Evolutionary conservation across 192 early-diverging fungal species (phyloP).

Genomic region (Rhizoclosmatium sp.): DNA sequence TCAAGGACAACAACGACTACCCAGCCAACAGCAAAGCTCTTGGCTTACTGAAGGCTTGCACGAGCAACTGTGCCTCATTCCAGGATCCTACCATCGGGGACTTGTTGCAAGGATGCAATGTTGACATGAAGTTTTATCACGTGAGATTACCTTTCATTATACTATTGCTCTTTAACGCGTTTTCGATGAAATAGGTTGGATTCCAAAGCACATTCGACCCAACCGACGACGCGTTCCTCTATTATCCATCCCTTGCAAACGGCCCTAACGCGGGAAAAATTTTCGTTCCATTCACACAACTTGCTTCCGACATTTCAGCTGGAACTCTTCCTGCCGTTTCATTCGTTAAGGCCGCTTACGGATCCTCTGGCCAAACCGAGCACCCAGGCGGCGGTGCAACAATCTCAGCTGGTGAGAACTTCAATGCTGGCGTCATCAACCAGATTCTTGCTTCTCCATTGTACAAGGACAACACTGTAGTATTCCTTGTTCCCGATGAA

Average conservation of each 20-base stretch:
- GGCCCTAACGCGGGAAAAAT: neutral
- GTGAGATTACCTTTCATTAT: neutral
- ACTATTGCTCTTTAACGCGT: neutral
- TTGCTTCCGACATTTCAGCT: neutral
- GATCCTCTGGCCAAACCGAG: neutral
- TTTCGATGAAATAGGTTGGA: too few relatives aligned
- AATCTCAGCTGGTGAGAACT: slow-evolving; percentile 32
- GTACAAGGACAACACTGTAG: slow-evolving; percentile 28
- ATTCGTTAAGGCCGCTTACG: slow-evolving; percentile 6
- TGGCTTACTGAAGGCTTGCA: neutral
- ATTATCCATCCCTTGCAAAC: neutral
- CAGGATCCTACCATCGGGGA: slow-evolving; percentile 16
- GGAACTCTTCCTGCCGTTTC: slow-evolving; percentile 30
- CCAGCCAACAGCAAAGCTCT: neutral
- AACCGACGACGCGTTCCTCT: slow-evolving; percentile 25
- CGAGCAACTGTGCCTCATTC: neutral
- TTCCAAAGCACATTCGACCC: neutral
- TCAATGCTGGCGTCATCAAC: slow-evolving; percentile 23
- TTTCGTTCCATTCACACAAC: slow-evolving; percentile 18
- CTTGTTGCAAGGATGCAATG: neutral
- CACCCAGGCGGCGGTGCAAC: slow-evolving; percentile 27
- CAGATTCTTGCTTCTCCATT: neutral
- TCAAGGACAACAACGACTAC: slow-evolving; percentile 21
- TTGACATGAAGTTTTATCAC: neutral
- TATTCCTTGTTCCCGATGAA: slow-evolving; percentile 30